Conservation (phyloP, 2,329 filamentous ascomycete species). For the Penicillium sp. region DNA sequence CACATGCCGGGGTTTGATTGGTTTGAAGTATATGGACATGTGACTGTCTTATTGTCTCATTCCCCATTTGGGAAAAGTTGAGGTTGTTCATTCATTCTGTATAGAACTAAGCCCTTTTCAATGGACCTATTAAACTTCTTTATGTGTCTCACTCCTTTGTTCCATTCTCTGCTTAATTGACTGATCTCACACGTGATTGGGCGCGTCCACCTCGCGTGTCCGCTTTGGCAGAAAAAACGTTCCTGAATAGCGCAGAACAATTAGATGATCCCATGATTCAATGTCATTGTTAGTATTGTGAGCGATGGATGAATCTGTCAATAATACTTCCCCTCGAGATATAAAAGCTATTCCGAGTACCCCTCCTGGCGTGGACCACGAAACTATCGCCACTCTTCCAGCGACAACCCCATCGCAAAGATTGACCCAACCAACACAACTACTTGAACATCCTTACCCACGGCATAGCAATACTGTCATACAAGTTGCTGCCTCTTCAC, state of each 20-base stretch:
- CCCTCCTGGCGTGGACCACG: conserved; percentile 31
- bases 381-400: conserved; percentile 45
- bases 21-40: not conserved
- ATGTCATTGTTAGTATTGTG: conserved; percentile 1
- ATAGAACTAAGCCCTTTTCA: not conserved
- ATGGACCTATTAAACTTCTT: not conserved
- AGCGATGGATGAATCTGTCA: conserved; percentile 35
- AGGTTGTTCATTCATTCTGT: not conserved
- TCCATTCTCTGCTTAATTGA: conserved; percentile 1
- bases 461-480: conserved; percentile 42
- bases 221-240: conserved; percentile 21
- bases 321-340: conserved; percentile 35
- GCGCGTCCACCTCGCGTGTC: conserved; percentile 19
- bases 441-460: conserved; percentile 41
- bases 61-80: not conserved
- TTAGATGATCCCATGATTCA: conserved; percentile 1
- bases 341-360: conserved; percentile 24
- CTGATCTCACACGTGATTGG: conserved; percentile 12
- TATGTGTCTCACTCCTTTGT: not conserved
- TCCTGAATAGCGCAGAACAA: conserved; percentile 10
- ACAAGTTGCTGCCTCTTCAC: conserved; percentile 85
- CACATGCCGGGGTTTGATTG: conserved; percentile 4
- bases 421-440: conserved; percentile 55
- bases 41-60: not conserved
- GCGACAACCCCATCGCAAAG: conserved; percentile 40